phyloP scores from a whole-genome alignment of 306 rosid species.

The Pyrus communis region DNA sequence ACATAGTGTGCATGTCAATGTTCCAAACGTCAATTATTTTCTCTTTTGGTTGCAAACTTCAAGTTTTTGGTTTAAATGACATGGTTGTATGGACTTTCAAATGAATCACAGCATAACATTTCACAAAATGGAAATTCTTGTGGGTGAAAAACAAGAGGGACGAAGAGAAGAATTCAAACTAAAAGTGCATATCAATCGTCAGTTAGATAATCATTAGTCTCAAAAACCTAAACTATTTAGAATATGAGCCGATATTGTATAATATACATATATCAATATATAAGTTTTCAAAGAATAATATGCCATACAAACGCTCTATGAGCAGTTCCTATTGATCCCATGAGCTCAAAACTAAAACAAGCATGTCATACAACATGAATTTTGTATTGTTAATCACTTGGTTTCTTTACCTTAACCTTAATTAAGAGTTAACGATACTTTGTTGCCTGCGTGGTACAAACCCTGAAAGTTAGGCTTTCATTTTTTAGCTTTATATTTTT shows the following conservation, averaged over 20 bases:
- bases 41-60: neutral
- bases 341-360: neutral
- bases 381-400: neutral
- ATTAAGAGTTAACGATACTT: slow-evolving; percentile 4
- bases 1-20: neutral
- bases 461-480: slow-evolving; percentile 11
- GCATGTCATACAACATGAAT: neutral
- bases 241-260: too few species aligned
- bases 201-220: too few species aligned
- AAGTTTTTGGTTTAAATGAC: neutral
- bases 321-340: neutral
- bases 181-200: too few species aligned
- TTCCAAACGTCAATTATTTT: neutral
- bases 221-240: too few species aligned
- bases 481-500: neutral
- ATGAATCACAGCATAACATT: neutral
- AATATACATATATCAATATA: too few species aligned
- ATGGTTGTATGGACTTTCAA: neutral
- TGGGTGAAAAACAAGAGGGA: too few species aligned
- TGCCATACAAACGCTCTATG: neutral
- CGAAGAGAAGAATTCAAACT: too few species aligned
- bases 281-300: too few species aligned
- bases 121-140: too few species aligned
- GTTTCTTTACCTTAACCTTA: neutral
- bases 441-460: neutral